phyloP scores from a whole-genome alignment of 345 rosid genomes.

The Erysimum cheiranthoides region DNA sequence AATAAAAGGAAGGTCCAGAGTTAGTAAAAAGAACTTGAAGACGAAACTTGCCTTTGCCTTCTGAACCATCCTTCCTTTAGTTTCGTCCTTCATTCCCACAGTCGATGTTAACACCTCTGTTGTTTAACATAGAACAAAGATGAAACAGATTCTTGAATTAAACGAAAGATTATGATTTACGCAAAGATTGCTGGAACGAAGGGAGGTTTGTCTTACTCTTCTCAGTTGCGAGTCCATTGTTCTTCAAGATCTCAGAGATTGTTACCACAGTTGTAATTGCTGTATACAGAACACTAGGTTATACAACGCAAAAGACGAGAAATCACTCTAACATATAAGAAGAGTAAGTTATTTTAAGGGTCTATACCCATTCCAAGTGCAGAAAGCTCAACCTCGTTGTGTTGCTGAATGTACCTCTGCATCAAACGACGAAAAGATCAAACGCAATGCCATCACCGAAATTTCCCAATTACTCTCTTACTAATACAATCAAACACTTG shows the following conservation, averaged over 20 bases:
- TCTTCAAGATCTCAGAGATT: slow-evolving; percentile 92
- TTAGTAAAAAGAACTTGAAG: not conserved
- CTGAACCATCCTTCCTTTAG: slow-evolving; percentile 72
- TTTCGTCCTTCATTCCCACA: slow-evolving; percentile 86
- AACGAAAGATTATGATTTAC: not conserved
- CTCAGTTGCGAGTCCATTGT: slow-evolving; percentile 84
- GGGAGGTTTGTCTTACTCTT: slow-evolving; percentile 59
- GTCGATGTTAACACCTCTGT: slow-evolving; percentile 89
- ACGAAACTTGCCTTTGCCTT: slow-evolving; percentile 76
- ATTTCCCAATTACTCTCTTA: slow-evolving; percentile 5
- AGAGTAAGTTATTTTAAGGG: not conserved
- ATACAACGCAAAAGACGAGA: not conserved
- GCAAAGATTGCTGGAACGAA: not conserved
- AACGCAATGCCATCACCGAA: not conserved
- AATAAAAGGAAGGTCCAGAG: not conserved
- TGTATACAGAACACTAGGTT: slow-evolving; percentile 16
- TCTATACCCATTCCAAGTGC: slow-evolving; percentile 91
- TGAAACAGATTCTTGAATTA: not conserved
- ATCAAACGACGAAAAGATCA: slow-evolving; percentile 14
- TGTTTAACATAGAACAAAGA: slow-evolving; percentile 9
- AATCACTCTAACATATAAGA: not conserved
- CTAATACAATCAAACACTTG: slow-evolving; percentile 15
- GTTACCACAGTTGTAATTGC: slow-evolving; percentile 82
- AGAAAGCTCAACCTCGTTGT: slow-evolving; percentile 90
- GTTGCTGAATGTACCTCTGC: slow-evolving; percentile 92